These are phyloP conservation scores for Hyphopichia fennica DNA, from an alignment of 1,139 yeast species.

Conservation along the genomic window DNA sequence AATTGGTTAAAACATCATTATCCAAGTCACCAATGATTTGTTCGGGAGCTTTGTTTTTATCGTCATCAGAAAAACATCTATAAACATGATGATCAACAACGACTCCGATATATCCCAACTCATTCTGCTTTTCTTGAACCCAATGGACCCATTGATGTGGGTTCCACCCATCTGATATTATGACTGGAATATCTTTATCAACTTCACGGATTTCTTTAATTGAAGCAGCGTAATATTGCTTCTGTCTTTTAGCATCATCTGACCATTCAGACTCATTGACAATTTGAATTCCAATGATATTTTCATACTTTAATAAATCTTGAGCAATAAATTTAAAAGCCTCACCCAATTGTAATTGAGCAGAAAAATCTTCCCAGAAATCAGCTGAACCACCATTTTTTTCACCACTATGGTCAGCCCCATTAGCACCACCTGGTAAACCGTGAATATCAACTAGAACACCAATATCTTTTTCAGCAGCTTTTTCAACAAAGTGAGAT, in stretches of 20 bases:
- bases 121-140: conserved; percentile 46
- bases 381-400: conserved; percentile 51
- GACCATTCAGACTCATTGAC: conserved; percentile 81
- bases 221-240: conserved; percentile 69
- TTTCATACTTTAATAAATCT: conserved; percentile 58
- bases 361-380: conserved; percentile 55
- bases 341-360: conserved; percentile 49
- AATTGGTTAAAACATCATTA: conserved; percentile 50
- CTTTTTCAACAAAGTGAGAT: conserved; percentile 51
- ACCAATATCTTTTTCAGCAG: conserved; percentile 59
- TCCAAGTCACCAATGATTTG: conserved; percentile 62
- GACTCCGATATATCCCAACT: conserved; percentile 51
- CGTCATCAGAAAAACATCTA: conserved; percentile 79
- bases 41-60: conserved; percentile 63
- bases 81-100: conserved; percentile 85
- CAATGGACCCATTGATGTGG: conserved; percentile 76
- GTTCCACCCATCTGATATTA: conserved; percentile 96
- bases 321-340: conserved; percentile 60
- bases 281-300: conserved; percentile 78
- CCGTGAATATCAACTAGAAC: conserved; percentile 86
- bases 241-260: conserved; percentile 51
- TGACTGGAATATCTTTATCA: conserved; percentile 62
- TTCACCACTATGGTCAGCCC: conserved; percentile 80
- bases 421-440: conserved; percentile 90
- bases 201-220: conserved; percentile 56